Evolutionary conservation across 2,329 filamentous ascomycete species (phyloP).

Genomic region (Endocalyx cinctus): DNA sequence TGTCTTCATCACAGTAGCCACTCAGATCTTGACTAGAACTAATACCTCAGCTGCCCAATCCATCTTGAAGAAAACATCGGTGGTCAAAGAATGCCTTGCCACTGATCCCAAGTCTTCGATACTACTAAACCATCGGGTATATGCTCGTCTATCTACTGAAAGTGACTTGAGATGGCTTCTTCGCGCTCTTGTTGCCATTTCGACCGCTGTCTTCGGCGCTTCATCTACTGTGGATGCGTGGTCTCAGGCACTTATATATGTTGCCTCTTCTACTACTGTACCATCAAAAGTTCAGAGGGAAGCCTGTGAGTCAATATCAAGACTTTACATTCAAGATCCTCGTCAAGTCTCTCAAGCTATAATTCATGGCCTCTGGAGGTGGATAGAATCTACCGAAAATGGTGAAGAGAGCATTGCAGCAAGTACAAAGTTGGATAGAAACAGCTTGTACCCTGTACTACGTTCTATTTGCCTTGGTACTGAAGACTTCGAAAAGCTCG

Average conservation of each 20-base stretch:
- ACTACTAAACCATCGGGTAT: slow-evolving; percentile 77
- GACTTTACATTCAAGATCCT: slow-evolving; percentile 59
- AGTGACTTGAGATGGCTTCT: slow-evolving; percentile 78
- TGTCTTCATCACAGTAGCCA: slow-evolving; percentile 63
- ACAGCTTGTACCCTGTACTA: slow-evolving; percentile 57
- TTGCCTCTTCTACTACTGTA: slow-evolving; percentile 60
- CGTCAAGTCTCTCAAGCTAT: slow-evolving; percentile 57
- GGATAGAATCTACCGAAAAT: slow-evolving; percentile 62
- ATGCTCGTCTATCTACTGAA: slow-evolving; percentile 68
- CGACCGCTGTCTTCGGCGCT: slow-evolving; percentile 48
- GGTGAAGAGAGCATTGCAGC: slow-evolving; percentile 70
- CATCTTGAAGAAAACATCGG: slow-evolving; percentile 54
- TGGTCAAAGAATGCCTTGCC: slow-evolving; percentile 62
- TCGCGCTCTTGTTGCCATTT: slow-evolving; percentile 62
- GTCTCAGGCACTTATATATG: slow-evolving; percentile 81
- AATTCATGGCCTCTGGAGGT: slow-evolving; percentile 72
- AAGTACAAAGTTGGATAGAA: slow-evolving; percentile 58
- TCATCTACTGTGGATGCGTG: slow-evolving; percentile 60
- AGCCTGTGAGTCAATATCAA: slow-evolving; percentile 56
- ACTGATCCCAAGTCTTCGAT: slow-evolving; percentile 82
- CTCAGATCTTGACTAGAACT: slow-evolving; percentile 49
- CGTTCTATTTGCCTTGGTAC: slow-evolving; percentile 59
- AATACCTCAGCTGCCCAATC: slow-evolving; percentile 45
- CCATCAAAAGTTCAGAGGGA: slow-evolving; percentile 60
- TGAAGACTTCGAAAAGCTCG: slow-evolving; percentile 42